Base-by-base conservation (phyloP, 805 yeast species). In the Isabelozyma heimii region DNA sequence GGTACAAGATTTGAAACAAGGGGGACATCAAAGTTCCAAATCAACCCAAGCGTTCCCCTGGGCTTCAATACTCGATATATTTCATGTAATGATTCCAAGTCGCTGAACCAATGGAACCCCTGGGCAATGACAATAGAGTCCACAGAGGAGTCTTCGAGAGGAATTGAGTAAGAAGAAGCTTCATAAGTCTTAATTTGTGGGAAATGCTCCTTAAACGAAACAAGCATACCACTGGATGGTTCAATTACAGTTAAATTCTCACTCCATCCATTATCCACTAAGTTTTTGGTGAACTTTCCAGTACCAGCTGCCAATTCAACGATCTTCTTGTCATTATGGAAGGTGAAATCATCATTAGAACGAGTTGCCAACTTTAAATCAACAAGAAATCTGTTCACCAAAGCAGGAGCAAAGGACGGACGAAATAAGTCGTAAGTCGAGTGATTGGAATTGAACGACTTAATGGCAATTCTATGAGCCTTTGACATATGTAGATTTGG, bases 31-130 rank as follows among this genome's bases (percentile, higher is more conserved):
- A 68, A 77, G 61, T 83, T 83, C 88, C 88, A 83, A 47, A 83
- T 73, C 20, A 81, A 58, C 0, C 83, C 86, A 10, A 83, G 63
- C 42, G 65, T 67, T 0, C 85, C 86, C 7, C 58, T 60, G 5
- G 66, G 62, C 51, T 76, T 77, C 55, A 83, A 67, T 0, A 83
- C 80, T 14, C 88, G 65, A 40, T 64, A 51, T 17, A 83, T 58
- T 58, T 83, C 88, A 47, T 65, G 61, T 33, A 83, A 56, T 0
- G 84, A 66, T 8, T 65, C 69, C 2, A 51, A 42, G 54, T 80
- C 82, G n/a, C 81, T 73, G 62, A 83, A 83, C 88, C 88, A 83
- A 53, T 83, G 88, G 59, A 79, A 83, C 0, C 81, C 88, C 55
- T 83, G 87, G 0, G 87, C 86, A 8, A 79, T 63, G 8, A 81